Percentiles rank a stretch among this genome's conserved stretches.
phyloP scores from a whole-genome alignment of 441 rosid species.

The Eruca vesicaria region DNA sequence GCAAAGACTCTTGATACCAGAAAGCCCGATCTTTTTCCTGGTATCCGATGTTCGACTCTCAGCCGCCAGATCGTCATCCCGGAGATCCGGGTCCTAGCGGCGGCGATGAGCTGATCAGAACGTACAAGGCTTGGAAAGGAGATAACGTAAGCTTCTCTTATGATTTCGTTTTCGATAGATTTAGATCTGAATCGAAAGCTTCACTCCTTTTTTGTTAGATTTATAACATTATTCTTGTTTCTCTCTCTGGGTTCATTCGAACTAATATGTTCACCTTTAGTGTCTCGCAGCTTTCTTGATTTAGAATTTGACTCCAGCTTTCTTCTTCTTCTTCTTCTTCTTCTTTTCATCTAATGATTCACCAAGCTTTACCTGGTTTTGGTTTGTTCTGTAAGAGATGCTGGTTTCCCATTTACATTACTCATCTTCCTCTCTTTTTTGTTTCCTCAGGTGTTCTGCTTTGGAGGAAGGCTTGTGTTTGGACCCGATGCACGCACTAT shows the following conservation, averaged over 20 bases:
- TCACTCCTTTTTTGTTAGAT: not conserved
- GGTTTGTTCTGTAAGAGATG: not conserved
- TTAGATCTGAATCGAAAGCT: constrained; percentile 31
- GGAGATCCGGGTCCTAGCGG: constrained; percentile 44
- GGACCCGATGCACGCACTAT: constrained; percentile 92
- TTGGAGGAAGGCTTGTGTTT: constrained; percentile 82
- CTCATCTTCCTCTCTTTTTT: not conserved
- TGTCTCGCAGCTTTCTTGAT: not conserved
- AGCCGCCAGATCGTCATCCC: constrained; percentile 49
- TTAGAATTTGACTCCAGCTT: constrained; percentile 1
- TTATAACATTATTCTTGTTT: not conserved
- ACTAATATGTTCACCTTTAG: constrained; percentile 15
- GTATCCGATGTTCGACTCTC: constrained; percentile 47
- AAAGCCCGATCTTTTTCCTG: not conserved
- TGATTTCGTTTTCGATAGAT: constrained; percentile 8
- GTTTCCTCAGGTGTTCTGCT: constrained; percentile 60
- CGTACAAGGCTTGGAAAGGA: constrained; percentile 84
- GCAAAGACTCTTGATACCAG: not conserved
- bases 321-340: not conserved
- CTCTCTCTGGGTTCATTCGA: not conserved
- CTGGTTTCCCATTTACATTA: not conserved
- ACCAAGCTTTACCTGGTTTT: not conserved
- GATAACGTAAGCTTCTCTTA: constrained; percentile 59
- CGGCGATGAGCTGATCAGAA: constrained; percentile 47
- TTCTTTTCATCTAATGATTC: not conserved